Evolutionary conservation across 805 yeast species (phyloP).

Genomic region (Komagataella ulmi): DNA sequence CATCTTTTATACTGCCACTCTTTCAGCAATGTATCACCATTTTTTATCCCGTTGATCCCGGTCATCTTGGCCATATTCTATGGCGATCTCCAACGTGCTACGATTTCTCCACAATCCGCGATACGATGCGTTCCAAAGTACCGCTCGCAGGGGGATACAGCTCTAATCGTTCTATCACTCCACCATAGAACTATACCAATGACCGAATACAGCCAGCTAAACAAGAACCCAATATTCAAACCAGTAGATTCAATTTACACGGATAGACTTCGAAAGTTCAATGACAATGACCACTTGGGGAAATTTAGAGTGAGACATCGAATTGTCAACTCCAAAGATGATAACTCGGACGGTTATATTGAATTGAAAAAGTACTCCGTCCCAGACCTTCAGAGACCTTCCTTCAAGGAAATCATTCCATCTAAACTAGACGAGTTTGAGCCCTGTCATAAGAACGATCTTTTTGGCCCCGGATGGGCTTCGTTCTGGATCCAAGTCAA

Average conservation of each 20-base stretch:
- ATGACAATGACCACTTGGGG: constrained; percentile 65
- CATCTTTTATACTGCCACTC: too few species aligned
- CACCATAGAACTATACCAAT: not conserved
- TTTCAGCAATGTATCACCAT: too few species aligned
- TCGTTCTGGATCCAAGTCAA: constrained; percentile 84
- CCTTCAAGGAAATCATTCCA: constrained; percentile 45
- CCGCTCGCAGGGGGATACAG: not conserved
- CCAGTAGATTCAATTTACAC: constrained; percentile 67
- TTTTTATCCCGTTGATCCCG: too few species aligned
- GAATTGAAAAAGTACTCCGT: constrained; percentile 59
- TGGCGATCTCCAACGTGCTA: not conserved
- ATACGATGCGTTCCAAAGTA: not conserved
- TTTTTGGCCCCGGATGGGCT: constrained; percentile 93
- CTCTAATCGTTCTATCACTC: not conserved
- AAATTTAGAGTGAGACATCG: constrained; percentile 61
- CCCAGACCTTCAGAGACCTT: constrained; percentile 54
- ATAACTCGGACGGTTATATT: constrained; percentile 29
- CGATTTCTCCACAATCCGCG: not conserved
- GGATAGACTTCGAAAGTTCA: constrained; percentile 63
- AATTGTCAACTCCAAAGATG: constrained; percentile 23
- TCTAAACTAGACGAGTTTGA: constrained; percentile 31
- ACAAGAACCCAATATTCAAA: constrained; percentile 51
- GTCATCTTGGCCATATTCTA: too few species aligned
- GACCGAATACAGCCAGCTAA: constrained; percentile 23
- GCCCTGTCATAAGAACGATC: constrained; percentile 53